Conservation (phyloP, 768 basidiomycete species). For the Podaxis rugospora region DNA sequence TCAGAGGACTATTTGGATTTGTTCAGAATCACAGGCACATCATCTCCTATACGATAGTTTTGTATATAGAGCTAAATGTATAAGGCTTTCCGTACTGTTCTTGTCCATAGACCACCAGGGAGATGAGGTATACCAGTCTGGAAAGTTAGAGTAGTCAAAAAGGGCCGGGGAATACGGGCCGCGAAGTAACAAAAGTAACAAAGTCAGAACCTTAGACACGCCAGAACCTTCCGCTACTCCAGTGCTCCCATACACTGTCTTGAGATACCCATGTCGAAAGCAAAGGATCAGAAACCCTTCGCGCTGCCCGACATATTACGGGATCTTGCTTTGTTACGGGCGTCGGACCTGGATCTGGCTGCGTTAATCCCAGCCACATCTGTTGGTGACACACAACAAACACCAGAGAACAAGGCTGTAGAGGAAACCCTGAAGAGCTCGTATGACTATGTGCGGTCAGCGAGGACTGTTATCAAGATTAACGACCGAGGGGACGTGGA, state of each 20-base stretch:
- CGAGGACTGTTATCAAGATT: slow-evolving; percentile 53
- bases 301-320: slow-evolving; percentile 57
- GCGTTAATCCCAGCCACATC: slow-evolving; percentile 16
- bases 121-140: too few relatives aligned
- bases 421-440: slow-evolving; percentile 47
- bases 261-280: slow-evolving; percentile 19
- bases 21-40: slow-evolving; percentile 34
- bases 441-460: slow-evolving; percentile 53
- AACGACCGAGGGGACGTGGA: slow-evolving; percentile 50
- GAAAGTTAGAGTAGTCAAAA: too few relatives aligned
- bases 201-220: too few relatives aligned
- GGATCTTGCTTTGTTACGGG: slow-evolving; percentile 69
- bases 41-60: slow-evolving; percentile 15
- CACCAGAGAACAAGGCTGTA: slow-evolving; percentile 10
- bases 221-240: not conserved
- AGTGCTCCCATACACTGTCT: not conserved
- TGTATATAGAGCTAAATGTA: not conserved
- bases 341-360: slow-evolving; percentile 41
- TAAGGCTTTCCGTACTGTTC: not conserved
- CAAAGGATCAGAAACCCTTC: slow-evolving; percentile 43
- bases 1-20: slow-evolving; percentile 51
- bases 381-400: not conserved
- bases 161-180: too few relatives aligned
- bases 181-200: too few relatives aligned
- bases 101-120: not conserved